Base-by-base conservation (phyloP, 2,329 filamentous ascomycete genomes). In the Cordyceps pruinosa region DNA sequence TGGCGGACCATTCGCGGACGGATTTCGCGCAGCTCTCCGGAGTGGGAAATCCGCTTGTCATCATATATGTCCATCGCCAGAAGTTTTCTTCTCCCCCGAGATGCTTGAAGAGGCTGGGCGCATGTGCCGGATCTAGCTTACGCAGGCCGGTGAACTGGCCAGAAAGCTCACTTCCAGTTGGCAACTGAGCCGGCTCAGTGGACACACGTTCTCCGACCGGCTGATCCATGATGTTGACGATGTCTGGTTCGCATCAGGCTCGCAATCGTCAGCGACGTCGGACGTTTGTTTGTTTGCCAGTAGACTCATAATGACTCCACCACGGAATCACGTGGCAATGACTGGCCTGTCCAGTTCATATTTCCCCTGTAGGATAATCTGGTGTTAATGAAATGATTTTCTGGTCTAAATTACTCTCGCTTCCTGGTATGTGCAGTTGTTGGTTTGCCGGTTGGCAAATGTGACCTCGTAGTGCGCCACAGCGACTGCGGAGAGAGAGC, bases 31-130 rank as follows among this genome's bases (percentile, higher is more conserved):
- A 70, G 2, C 64, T 37, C 0, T 59, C 32, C 13, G 58, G 45
- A 1, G 61, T 60, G 6, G 61, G 47, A 9, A 65, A 69, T 0
- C 66, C 68, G 0, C 61, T 63, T 1, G 58, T 57, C 15, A 69
- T 58, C 62, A 74, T 64, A 26, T 72, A 72, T 0, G 68, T 70
- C 72, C 72, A 74, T 1, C 63, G 64, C 30, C 64, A 59, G 0
- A 59, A 62, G 4, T 73, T 72, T 10, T 66, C 62, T 0, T 61
- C 58, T 4, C 70, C 65, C 1, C 69, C 70, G 3, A 74, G 64
- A 44, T 73, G 65, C 35, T 63, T 63, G 63, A 64, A 73, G 5
- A 68, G 63, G 2, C 63, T 48, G 4, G 63, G 37, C 1, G 68
- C 65, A 25, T 74, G 70, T 15, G 60, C 59, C 0, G 59, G 47